These are phyloP conservation scores for Fusarium sp. DNA, from an alignment of 2,329 filamentous ascomycete genomes.

Conservation along the genomic window DNA sequence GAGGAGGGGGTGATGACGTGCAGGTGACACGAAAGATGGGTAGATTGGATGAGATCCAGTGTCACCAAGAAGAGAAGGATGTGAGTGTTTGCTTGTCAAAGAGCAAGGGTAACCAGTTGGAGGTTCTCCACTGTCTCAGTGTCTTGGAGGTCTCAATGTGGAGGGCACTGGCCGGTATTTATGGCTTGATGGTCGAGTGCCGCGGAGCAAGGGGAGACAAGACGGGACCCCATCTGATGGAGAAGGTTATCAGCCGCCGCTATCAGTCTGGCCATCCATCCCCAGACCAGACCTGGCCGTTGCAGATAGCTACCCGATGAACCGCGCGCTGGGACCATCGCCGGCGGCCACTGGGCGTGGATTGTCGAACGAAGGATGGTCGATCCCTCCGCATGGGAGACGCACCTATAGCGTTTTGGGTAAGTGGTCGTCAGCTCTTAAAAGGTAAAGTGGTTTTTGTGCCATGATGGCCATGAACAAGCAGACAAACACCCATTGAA, in stretches of 20 bases:
- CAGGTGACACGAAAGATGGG: conserved; percentile 24
- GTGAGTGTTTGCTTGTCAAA: conserved; percentile 20
- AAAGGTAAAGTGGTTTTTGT: background rate
- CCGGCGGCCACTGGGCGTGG: conserved; percentile 37
- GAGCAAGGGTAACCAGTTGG: conserved; percentile 14
- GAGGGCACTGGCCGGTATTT: conserved; percentile 40
- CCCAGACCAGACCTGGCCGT: conserved; percentile 37
- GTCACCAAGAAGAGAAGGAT: conserved; percentile 12
- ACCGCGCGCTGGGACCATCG: conserved; percentile 30
- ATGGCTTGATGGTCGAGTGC: conserved; percentile 20
- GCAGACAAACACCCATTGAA: background rate
- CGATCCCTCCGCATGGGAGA: conserved; percentile 13
- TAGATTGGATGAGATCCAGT: conserved; percentile 24
- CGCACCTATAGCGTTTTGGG: conserved; percentile 27
- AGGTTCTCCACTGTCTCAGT: conserved; percentile 33
- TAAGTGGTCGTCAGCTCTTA: conserved; percentile 20
- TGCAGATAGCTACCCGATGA: conserved; percentile 41
- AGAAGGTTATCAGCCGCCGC: conserved; percentile 29
- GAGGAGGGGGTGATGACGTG: conserved; percentile 38
- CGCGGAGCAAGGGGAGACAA: conserved; percentile 5
- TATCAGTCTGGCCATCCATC: conserved; percentile 39
- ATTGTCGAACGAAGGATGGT: conserved; percentile 25
- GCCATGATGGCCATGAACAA: background rate
- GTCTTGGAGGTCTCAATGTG: conserved; percentile 12
- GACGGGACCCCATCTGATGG: conserved; percentile 10